phyloP scores from a whole-genome alignment of 768 basidiomycete genomes.

The Psilocybe cubensis region DNA sequence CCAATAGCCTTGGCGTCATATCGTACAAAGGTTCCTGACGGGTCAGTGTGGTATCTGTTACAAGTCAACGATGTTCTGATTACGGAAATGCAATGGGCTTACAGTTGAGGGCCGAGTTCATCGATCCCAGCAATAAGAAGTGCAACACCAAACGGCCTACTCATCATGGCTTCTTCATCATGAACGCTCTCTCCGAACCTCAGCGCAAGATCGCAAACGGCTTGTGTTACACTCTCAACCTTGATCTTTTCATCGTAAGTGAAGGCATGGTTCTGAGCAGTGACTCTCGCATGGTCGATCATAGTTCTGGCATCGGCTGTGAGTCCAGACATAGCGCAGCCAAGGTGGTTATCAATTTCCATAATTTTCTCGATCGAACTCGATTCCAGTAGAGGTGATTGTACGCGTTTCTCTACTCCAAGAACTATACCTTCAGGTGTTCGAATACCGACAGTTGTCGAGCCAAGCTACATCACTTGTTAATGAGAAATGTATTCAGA shows the following conservation, averaged over 20 bases:
- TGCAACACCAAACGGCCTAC: slow-evolving; percentile 97
- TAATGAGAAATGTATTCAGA: neutral
- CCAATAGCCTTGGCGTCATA: slow-evolving; percentile 99
- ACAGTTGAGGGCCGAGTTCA: slow-evolving; percentile 96
- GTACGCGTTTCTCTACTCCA: slow-evolving; percentile 97
- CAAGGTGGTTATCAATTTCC: slow-evolving; percentile 97
- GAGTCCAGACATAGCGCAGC: slow-evolving; percentile 96
- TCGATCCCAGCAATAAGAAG: slow-evolving; percentile 97
- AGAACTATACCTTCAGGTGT: slow-evolving; percentile 91
- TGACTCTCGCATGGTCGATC: slow-evolving; percentile 99
- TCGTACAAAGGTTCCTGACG: slow-evolving; percentile 95
- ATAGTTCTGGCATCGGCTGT: slow-evolving; percentile 99
- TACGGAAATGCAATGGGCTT: slow-evolving; percentile 30
- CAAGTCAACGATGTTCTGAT: slow-evolving; percentile 2
- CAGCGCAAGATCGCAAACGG: slow-evolving; percentile 95
- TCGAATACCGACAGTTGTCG: slow-evolving; percentile 94
- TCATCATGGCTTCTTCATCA: slow-evolving; percentile 99
- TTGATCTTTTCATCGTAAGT: slow-evolving; percentile 97
- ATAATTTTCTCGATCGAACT: slow-evolving; percentile 99
- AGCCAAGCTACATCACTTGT: slow-evolving; percentile 75
- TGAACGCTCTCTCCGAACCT: slow-evolving; percentile 99
- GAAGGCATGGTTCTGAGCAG: slow-evolving; percentile 93
- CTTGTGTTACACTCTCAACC: slow-evolving; percentile 97
- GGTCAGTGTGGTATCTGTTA: slow-evolving; percentile 93
- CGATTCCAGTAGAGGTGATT: slow-evolving; percentile 93